These are phyloP conservation scores for Aspergillus mulundensis DNA, from an alignment of 495 filamentous ascomycete genomes.

Conservation along the genomic window DNA sequence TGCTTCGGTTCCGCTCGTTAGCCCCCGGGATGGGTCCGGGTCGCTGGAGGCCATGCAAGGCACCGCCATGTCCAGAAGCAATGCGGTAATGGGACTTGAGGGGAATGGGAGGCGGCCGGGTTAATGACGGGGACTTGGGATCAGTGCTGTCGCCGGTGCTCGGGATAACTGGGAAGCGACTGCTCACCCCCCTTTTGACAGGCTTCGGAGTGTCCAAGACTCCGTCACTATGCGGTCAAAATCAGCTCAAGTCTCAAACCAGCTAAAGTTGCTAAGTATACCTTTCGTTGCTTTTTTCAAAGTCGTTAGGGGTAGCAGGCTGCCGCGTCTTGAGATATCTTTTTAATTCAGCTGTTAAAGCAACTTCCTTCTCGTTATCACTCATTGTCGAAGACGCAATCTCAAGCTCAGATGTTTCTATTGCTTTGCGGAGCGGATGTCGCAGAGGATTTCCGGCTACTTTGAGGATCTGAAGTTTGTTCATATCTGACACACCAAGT, in stretches of 20 bases:
- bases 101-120: conserved; percentile 68
- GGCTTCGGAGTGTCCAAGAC: conserved; percentile 69
- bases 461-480: conserved; percentile 79
- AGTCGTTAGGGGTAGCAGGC: conserved; percentile 48
- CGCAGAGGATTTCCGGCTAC: conserved; percentile 78
- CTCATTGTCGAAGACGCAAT: conserved; percentile 40
- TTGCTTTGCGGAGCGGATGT: conserved; percentile 40
- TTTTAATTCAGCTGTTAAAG: conserved; percentile 70
- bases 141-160: conserved; percentile 49
- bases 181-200: conserved; percentile 66
- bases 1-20: conserved; percentile 82
- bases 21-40: conserved; percentile 60
- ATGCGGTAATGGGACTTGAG: conserved; percentile 73
- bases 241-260: not conserved
- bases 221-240: conserved; percentile 39
- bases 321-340: conserved; percentile 64
- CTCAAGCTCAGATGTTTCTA: conserved; percentile 43
- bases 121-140: conserved; percentile 60
- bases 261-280: conserved; percentile 31
- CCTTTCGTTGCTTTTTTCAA: conserved; percentile 65
- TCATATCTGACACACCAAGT: conserved; percentile 80
- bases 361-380: conserved; percentile 61
- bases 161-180: conserved; percentile 80
- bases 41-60: conserved; percentile 54
- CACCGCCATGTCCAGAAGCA: conserved; percentile 64